Conservation (phyloP, 495 filamentous ascomycete genomes). For the Penicillium salamii region DNA sequence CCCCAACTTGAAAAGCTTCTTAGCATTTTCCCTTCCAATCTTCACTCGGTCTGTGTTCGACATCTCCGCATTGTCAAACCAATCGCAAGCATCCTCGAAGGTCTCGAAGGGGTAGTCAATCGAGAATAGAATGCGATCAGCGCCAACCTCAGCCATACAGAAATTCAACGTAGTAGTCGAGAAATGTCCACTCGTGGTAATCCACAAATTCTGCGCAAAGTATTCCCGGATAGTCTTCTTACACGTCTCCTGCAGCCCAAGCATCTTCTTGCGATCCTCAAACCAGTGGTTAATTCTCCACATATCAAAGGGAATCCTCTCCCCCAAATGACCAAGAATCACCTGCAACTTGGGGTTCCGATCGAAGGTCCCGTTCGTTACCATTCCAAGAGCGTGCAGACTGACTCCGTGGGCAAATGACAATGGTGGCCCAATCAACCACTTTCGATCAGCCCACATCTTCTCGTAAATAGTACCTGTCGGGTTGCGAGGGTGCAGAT, state of each 20-base stretch:
- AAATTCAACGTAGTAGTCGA: conserved; percentile 52
- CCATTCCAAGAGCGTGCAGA: conserved; percentile 50
- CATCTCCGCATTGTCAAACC: conserved; percentile 52
- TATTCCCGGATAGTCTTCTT: conserved; percentile 54
- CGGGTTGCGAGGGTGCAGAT: conserved; percentile 56
- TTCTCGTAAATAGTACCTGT: conserved; percentile 48
- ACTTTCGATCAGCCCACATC: conserved; percentile 49
- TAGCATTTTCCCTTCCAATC: conserved; percentile 54
- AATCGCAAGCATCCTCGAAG: conserved; percentile 51
- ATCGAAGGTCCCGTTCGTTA: conserved; percentile 52
- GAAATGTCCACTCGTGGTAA: conserved; percentile 63
- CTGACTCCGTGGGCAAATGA: conserved; percentile 50
- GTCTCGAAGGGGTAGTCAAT: conserved; percentile 55
- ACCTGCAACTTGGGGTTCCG: conserved; percentile 55
- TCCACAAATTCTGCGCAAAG: conserved; percentile 60
- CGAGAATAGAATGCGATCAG: conserved; percentile 46
- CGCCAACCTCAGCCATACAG: conserved; percentile 42
- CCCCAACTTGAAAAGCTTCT: conserved; percentile 49
- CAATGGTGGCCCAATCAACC: conserved; percentile 44
- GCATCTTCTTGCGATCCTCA: conserved; percentile 43
- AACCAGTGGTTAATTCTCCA: conserved; percentile 61
- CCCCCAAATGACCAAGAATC: conserved; percentile 65
- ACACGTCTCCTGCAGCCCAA: conserved; percentile 43
- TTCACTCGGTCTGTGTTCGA: conserved; percentile 42
- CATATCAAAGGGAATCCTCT: conserved; percentile 63